Evolutionary conservation across 345 rosid species (phyloP), one percentile per base, ranked within the genome.

Genomic region (Rhizophora mangle): DNA sequence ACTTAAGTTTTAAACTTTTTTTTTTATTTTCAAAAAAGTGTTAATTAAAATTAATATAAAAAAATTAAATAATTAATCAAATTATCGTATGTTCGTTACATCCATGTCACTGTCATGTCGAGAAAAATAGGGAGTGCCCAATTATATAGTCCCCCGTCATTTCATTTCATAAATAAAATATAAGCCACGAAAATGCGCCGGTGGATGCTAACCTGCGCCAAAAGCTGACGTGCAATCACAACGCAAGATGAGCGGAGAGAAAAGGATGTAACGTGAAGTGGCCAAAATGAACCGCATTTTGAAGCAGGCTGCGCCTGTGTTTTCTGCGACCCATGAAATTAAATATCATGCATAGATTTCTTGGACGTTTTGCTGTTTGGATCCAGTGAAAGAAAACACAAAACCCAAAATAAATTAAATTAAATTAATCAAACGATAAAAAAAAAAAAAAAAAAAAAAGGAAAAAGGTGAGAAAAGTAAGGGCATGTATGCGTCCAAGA

Each of bases 201-300:
- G 20, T 24, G 22, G 22, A 34, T 32, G 61, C 62, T 59, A 59
- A 29, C 62, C 24, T 47, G 65, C 32, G 60, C 72, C 30, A 21
- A 20, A 26, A 20, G 67, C 5, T 61, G 62, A 52, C 26, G 20
- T 51, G 62, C 46, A 20, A 51, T 4, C 30, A 4, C 13, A 4
- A 20, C 64, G 54, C 71, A 55, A 43, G 26, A 55, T 46, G 72
- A 64, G 43, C 68, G 6, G 13, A n/a, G 21, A 30, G 39, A 11
- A 39, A 39, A 8, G 63, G n/a, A 60, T 16, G 34, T 19, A 22
- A 60, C n/a, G 6, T 36, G 51, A 30, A 31, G 18, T 8, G 51
- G 53, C 68, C 68, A 67, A 71, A 61, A 34, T 27, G 58, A 51
- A 53, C 46, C 72, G 76, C 62, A 67, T 62, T 72, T 77, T 72